Conservation (phyloP, 768 basidiomycete genomes). For the Glaciozyma antarctica region DNA sequence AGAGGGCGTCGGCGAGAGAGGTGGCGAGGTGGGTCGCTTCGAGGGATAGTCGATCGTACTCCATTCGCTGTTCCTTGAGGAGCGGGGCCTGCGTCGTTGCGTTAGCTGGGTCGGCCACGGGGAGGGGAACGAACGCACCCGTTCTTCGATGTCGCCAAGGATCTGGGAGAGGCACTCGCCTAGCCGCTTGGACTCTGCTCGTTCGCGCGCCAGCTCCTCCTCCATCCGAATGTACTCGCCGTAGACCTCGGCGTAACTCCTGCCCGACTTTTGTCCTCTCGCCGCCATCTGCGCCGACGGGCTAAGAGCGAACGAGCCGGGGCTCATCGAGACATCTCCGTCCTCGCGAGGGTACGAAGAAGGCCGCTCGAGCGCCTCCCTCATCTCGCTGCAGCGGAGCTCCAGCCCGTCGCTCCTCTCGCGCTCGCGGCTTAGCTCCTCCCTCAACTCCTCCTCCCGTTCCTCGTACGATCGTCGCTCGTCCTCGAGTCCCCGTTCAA, state of each 20-base stretch:
- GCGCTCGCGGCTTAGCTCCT: slow-evolving; percentile 63
- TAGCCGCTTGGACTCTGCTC: slow-evolving; percentile 73
- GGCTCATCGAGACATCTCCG: background rate
- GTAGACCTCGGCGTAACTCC: slow-evolving; percentile 90
- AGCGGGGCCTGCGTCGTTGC: slow-evolving; percentile 64
- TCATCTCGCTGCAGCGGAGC: slow-evolving; percentile 27
- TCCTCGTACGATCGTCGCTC: slow-evolving; percentile 61
- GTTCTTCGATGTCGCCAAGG: slow-evolving; percentile 80
- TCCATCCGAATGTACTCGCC: slow-evolving; percentile 78
- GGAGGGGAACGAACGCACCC: slow-evolving; percentile 46
- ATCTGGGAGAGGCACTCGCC: slow-evolving; percentile 68
- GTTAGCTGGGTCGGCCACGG: background rate
- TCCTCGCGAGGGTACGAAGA: background rate
- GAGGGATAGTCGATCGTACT: slow-evolving; percentile 72
- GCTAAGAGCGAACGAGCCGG: slow-evolving; percentile 53
- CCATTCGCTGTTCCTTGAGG: slow-evolving; percentile 75
- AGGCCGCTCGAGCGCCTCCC: slow-evolving; percentile 32
- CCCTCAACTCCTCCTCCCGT: slow-evolving; percentile 56
- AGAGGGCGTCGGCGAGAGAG: slow-evolving; percentile 64
- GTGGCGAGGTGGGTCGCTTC: slow-evolving; percentile 71
- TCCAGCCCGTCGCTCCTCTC: slow-evolving; percentile 49
- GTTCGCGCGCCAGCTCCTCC: slow-evolving; percentile 67
- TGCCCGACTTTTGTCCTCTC: slow-evolving; percentile 57
- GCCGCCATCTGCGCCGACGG: slow-evolving; percentile 81
- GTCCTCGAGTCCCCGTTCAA: slow-evolving; percentile 73